Base-by-base conservation (phyloP, 495 filamentous ascomycete genomes). In the Acidomyces sp. region DNA sequence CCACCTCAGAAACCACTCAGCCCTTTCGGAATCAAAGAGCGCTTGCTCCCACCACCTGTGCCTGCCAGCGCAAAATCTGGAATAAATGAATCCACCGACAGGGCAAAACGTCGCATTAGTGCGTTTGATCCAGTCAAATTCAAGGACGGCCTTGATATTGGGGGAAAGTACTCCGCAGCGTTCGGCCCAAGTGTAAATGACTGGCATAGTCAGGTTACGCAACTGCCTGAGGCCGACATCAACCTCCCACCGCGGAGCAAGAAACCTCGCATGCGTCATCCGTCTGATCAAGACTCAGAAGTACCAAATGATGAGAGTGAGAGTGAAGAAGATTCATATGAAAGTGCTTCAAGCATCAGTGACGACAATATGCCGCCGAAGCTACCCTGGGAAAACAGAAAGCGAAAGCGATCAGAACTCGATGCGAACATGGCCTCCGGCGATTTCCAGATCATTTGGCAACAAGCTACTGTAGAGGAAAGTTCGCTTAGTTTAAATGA, bases 321-420 rank as follows among this genome's bases (percentile, higher is more conserved):
- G 11, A 46, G 43, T 32, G 42, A 42, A 33, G 38, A 46, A 7
- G 48, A 46, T 20, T 46, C 32, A 7, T 45, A 42, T 27, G 41
- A 46, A 6, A 41, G 32, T 1, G 36, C 29, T 2, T 39, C 46
- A 19, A 41, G 29, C 23, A 5, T 32, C 2, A 46, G 43, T 26
- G 43, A 52, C 20, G 37, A 37, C 1, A 16, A 35, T 13, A 2
- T 34, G 31, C 43, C 43, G 9, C 43, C 43, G 11, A 46, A 39
- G 30, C n/a, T 39, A 1, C 48, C 48, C 4, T 52, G 48, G 48
- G 16, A 28, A 1, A 47, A 25, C 3, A 43, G 37, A 34, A 43
- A 46, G 39, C 22, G 48, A 5, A 52, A 52, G 34, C 33, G 46
- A 9, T 22, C 17, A 5, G 27, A 26, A 6, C 12, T 23, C 9